Evolutionary conservation across 495 filamentous ascomycete species (phyloP).

Genomic region (Aspergillus hancockii): DNA sequence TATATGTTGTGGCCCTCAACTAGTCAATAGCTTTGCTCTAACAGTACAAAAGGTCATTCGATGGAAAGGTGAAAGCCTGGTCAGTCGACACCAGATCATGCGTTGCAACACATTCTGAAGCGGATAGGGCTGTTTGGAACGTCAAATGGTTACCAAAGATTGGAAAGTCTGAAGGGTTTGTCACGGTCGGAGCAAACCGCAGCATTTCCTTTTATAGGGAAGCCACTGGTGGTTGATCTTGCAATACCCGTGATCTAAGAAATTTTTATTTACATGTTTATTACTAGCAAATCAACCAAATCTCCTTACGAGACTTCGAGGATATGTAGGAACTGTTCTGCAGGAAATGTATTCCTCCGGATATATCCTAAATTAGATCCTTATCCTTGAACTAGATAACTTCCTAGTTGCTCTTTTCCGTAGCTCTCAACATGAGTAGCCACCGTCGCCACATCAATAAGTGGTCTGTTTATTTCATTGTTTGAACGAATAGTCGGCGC

Average conservation of each 20-base stretch:
- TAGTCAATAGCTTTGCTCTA: constrained; percentile 9
- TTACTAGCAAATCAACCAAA: neutral
- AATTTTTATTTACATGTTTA: neutral
- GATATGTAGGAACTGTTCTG: neutral
- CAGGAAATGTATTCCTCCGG: neutral
- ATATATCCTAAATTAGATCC: neutral
- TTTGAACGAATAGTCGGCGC: constrained; percentile 77
- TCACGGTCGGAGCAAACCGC: constrained; percentile 75
- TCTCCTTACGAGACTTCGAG: neutral
- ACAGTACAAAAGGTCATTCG: constrained; percentile 59
- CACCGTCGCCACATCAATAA: neutral
- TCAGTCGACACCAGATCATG: constrained; percentile 77
- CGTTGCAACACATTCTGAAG: constrained; percentile 92
- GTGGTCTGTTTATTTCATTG: constrained; percentile 43
- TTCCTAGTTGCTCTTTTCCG: neutral
- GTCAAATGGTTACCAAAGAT: constrained; percentile 87
- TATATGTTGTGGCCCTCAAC: constrained; percentile 5
- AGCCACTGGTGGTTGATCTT: constrained; percentile 69
- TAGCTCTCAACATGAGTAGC: neutral
- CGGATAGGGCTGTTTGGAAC: constrained; percentile 81
- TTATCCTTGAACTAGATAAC: neutral
- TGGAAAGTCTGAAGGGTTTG: constrained; percentile 78
- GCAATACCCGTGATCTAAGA: constrained; percentile 12
- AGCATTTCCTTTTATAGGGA: constrained; percentile 90
- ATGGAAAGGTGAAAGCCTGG: constrained; percentile 96